Base-by-base conservation (phyloP, 208 protist genomes). In the Vickermania ingenoplastis region DNA sequence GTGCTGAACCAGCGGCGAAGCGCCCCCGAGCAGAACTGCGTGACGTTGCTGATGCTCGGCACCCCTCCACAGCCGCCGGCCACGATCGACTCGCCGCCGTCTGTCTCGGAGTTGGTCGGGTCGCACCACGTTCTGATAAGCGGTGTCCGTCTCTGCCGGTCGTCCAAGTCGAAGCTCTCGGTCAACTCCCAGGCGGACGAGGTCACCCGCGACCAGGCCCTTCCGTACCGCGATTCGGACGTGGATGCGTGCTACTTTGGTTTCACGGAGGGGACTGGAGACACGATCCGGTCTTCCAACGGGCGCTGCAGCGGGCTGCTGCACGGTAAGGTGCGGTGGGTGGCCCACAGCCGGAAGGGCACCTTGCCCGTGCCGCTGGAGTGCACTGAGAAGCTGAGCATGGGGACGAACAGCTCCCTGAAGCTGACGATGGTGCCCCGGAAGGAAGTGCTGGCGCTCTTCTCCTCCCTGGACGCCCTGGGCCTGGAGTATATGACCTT, bases 71-170 rank as follows among this genome's bases (percentile, higher is more conserved):
- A 26, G 2, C 28, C 21, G 49, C 23, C 24, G 4, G 26, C 7
- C 25, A 13, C 26, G 28, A 1, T 1, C 50, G 57, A n/a, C 48
- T 13, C 0, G n/a, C 36, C n/a, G 14, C 31, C 3, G 17, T 26
- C 0, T 26, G 31, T 11, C 31, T 31, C 2, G 45, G 51, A 24
- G 50, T 3, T 23, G 48, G 21, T 41, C 57, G 17, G 66, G 65
- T 24, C 24, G 26, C 13, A 63, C 67, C 53, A 61, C 63, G 57
- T 78, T 26, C 61, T 76, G 21, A 4, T 81, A 27, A 76, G 69
- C 54, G 69, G 71, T 31, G 28, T 81, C 49, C 71, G 79, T 28
- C 3, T 81, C 13, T 79, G 71, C 67, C 67, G 71, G 24, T 75
- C 62, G 61, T 59, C 61, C 13, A 57, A 58, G 31, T 48, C 63